Evolutionary conservation across 1,284 basidiomycete genomes (phyloP), one percentile per base, ranked within the genome.

Genomic region (Rhodotorula sp.): DNA sequence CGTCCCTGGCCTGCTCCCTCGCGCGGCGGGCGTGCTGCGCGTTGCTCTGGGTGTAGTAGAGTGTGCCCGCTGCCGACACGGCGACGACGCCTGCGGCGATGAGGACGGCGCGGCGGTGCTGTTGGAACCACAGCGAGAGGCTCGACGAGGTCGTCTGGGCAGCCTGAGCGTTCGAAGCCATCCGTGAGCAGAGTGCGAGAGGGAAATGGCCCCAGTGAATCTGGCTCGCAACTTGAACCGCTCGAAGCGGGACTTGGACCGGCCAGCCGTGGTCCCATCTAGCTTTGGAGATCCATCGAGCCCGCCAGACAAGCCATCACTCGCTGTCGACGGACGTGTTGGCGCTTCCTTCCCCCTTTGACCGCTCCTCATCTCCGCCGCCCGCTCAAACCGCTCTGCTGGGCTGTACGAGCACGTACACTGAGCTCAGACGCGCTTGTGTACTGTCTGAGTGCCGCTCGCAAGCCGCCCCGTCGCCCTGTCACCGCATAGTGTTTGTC

Each of bases 31-130:
- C 27, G 39, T 39, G 15, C 19, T 39, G 15, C 34, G 34, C 2
- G 32, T 46, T 32, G 48, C 47, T 48, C 48, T 54, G 44, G 48
- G 64, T 63, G 64, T 63, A 63, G 47, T 63, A 65, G 17, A 63
- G 57, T n/a, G 59, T 34, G 17, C 59, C 59, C 30, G 61, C 67
- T n/a, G 57, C 60, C 2, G 49, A 48, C 32, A 64, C 24, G 27
- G 64, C 55, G 61, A 64, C 39, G 32, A 62, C 57, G 29, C 53
- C 64, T 34, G 65, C 71, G 27, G 63, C 59, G 36, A 58, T 57
- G 57, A 69, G 19, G 60, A 73, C 44, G n/a, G 68, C 68, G 5
- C 56, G 62, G n/a, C 68, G 68, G 58, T 73, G 68, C 5, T 55
- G 29, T 15, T 62, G 20, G 55, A 70, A 32, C 54, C 64, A 73